Percentiles rank a stretch among this genome's conserved stretches.
Evolutionary conservation across 768 basidiomycete species (phyloP).

Genomic region (Collybia nuda): DNA sequence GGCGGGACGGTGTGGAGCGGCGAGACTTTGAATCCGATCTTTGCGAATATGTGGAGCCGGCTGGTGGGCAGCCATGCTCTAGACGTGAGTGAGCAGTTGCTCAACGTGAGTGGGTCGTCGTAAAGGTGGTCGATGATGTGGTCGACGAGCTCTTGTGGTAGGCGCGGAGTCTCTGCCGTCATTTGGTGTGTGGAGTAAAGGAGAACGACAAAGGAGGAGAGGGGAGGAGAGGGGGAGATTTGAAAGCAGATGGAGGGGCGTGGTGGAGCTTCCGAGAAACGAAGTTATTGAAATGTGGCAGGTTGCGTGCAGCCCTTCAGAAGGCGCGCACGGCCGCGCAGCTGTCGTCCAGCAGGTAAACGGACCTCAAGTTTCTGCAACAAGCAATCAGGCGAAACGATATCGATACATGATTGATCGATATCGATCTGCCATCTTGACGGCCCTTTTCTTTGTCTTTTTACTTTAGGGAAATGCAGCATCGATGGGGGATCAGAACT

Average conservation of each 20-base stretch:
- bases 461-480: slow-evolving; percentile 2
- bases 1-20: slow-evolving; percentile 18
- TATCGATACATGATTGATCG: slow-evolving; percentile 13
- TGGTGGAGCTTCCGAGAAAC: not conserved
- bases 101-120: slow-evolving; percentile 29
- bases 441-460: slow-evolving; percentile 10
- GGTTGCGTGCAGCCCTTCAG: slow-evolving; percentile 1
- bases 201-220: not conserved
- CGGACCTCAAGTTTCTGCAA: not conserved
- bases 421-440: slow-evolving; percentile 18
- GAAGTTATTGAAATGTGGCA: not conserved
- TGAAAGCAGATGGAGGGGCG: not conserved
- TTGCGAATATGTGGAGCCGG: slow-evolving; percentile 39
- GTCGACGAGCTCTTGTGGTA: slow-evolving; percentile 50
- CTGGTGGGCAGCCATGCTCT: slow-evolving; percentile 38
- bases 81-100: slow-evolving; percentile 34
- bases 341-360: not conserved
- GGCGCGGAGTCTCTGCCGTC: slow-evolving; percentile 5
- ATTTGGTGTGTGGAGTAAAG: not conserved
- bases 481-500: not conserved
- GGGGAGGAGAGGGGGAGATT: not conserved
- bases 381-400: not conserved
- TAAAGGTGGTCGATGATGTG: slow-evolving; percentile 44
- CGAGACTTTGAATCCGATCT: slow-evolving; percentile 30
- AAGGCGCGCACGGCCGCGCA: not conserved